phyloP scores from a whole-genome alignment of 1,284 basidiomycete species.

The Hortiboletus rubellus region DNA sequence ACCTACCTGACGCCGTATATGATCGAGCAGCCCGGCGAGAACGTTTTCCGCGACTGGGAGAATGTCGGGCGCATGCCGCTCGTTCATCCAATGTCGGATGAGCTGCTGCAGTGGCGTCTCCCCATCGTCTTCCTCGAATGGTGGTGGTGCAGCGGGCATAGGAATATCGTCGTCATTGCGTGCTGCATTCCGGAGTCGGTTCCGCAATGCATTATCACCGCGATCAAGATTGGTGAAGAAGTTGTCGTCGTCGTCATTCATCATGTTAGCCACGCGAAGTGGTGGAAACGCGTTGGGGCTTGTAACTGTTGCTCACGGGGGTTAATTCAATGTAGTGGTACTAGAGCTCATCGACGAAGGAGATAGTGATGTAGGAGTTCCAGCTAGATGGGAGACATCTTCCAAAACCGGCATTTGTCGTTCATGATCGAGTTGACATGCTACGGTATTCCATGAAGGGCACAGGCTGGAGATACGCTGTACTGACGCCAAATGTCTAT shows the following conservation, averaged over 20 bases:
- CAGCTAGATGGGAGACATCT: background rate
- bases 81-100: slow-evolving; percentile 82
- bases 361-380: background rate
- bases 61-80: slow-evolving; percentile 81
- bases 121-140: slow-evolving; percentile 26
- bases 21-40: slow-evolving; percentile 72
- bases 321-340: background rate
- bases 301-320: background rate
- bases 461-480: background rate
- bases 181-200: slow-evolving; percentile 31
- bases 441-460: background rate
- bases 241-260: slow-evolving; percentile 26
- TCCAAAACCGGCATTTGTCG: no score
- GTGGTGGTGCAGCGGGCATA: slow-evolving; percentile 13
- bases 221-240: slow-evolving; percentile 31
- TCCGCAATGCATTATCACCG: slow-evolving; percentile 22
- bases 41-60: slow-evolving; percentile 75
- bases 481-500: background rate
- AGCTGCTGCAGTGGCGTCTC: slow-evolving; percentile 60
- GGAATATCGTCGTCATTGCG: slow-evolving; percentile 23
- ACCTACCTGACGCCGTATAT: slow-evolving; percentile 83
- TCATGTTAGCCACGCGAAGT: slow-evolving; percentile 2
- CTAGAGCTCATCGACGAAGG: background rate
- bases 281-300: background rate
- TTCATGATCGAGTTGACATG: background rate